Base-by-base conservation (phyloP, 495 filamentous ascomycete species). In the Hypoxylon crocopeplum region DNA sequence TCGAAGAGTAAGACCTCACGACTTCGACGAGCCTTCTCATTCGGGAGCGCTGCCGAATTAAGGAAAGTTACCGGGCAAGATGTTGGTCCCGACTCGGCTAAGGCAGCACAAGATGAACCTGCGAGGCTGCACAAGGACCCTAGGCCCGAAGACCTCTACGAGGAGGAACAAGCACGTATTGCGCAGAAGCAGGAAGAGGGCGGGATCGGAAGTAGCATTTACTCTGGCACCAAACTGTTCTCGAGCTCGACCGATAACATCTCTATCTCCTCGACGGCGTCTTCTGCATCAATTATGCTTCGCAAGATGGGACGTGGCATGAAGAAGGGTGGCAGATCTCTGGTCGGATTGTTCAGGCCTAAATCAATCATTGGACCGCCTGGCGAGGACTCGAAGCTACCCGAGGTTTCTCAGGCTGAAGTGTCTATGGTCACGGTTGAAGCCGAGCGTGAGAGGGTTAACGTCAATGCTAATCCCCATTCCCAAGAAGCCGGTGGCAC, bases 241-340 rank as follows among this genome's bases (percentile, higher is more conserved):
- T 81, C 87, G 17, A 90, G 92, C 19, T 98, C 94, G 22, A 98
- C 92, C 6, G 94, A 99, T 75, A 97, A 98, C 56, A 72, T 99
- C 12, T 98, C 95, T 2, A 92, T 99, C 48, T 97, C 93, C 3
- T 98, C 95, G 10, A 98, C 94, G 13, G 94, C 94, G 22, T 98
- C 95, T 5, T 99, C 94, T 16, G 94, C 94, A 19, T 98, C 95
- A 29, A 88, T 99, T 59, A 99, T 99, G 94, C 93, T 99, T 67
- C 86, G 94, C 22, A 99, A 99, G 79, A 98, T 99, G 95, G 95
- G 94, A 64, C 89, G 91, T 56, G 93, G 95, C 16, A 88, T 97
- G 87, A 99, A 96, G 83, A 93, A 91, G 72, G 87, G 89, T 13
- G 88, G 86, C 17, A 80, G 92, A 25, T 97, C 93, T 7, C 82